These are phyloP conservation scores for Pseudocercospora crystallina DNA, from an alignment of 2,329 filamentous ascomycete genomes.

Conservation along the genomic window DNA sequence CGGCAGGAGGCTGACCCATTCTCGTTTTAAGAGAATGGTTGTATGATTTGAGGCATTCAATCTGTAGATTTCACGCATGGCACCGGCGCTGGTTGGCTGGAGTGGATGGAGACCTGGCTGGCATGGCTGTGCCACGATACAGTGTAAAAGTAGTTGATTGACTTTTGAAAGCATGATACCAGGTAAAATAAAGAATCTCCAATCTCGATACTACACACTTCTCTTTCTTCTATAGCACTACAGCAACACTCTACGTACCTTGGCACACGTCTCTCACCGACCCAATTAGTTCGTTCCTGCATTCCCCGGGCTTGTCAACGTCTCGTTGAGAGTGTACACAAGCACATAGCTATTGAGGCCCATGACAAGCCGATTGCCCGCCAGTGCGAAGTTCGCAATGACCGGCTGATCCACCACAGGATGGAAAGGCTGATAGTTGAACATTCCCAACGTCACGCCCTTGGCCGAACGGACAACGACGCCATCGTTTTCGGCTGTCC, in stretches of 20 bases:
- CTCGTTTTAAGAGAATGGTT: not conserved
- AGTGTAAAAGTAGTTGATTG: conserved; percentile 16
- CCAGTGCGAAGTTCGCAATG: too few relatives aligned
- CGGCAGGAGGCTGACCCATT: conserved; percentile 4
- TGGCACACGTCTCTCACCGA: too few relatives aligned
- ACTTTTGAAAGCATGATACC: conserved; percentile 8
- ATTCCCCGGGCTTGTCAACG: not conserved
- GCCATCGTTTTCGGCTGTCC: conserved; percentile 27
- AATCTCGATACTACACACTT: conserved; percentile 5
- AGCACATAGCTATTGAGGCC: not conserved
- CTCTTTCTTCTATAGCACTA: too few relatives aligned
- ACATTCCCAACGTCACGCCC: conserved; percentile 1
- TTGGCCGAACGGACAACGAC: conserved; percentile 15
- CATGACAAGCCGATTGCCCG: too few relatives aligned
- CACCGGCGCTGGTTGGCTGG: conserved; percentile 6
- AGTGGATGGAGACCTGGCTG: not conserved
- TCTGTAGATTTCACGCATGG: conserved; percentile 11
- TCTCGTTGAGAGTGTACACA: not conserved
- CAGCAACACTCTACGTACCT: too few relatives aligned
- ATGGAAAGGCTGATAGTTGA: too few relatives aligned
- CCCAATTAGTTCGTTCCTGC: not conserved
- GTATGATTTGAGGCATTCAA: not conserved
- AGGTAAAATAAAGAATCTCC: conserved; percentile 14
- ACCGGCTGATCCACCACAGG: too few relatives aligned
- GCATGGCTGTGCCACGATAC: conserved; percentile 7